Percentiles rank a stretch among this genome's conserved stretches.
Evolutionary conservation across 1,284 basidiomycete species (phyloP).

Genomic region (Kalmanozyma brasiliensis): DNA sequence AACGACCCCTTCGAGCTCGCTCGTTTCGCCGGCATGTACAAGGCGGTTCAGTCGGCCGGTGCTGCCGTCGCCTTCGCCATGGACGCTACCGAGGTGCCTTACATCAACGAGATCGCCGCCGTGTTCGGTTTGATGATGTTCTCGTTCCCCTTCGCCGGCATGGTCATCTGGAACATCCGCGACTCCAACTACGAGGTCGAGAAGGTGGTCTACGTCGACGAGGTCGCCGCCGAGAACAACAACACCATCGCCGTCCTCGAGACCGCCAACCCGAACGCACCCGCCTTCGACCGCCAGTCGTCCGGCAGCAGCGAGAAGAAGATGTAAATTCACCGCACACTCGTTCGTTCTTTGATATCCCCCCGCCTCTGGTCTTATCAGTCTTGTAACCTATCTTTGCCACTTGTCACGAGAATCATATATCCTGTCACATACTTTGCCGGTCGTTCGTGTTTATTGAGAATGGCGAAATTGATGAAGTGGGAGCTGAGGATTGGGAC

Average conservation of each 20-base stretch:
- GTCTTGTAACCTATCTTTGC: neutral
- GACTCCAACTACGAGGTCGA: conserved; percentile 40
- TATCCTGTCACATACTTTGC: neutral
- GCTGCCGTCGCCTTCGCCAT: conserved; percentile 49
- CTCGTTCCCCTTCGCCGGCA: conserved; percentile 27
- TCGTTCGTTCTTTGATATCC: neutral
- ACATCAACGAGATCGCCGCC: conserved; percentile 39
- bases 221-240: conserved; percentile 20
- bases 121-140: conserved; percentile 34
- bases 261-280: conserved; percentile 4
- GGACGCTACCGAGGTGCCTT: conserved; percentile 35
- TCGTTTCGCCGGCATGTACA: conserved; percentile 52
- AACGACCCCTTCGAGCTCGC: conserved; percentile 60
- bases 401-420: conserved; percentile 1
- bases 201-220: conserved; percentile 29
- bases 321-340: conserved; percentile 5
- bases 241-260: conserved; percentile 28
- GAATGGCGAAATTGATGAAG: too few species aligned
- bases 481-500: neutral
- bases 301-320: conserved; percentile 39
- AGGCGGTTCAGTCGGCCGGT: conserved; percentile 55
- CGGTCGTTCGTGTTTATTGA: neutral
- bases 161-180: conserved; percentile 24
- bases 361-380: neutral
- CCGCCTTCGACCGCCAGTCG: conserved; percentile 25